Evolutionary conservation across 495 filamentous ascomycete species (phyloP), one percentile per base, ranked within the genome.

Genomic region (Thozetella sp.): DNA sequence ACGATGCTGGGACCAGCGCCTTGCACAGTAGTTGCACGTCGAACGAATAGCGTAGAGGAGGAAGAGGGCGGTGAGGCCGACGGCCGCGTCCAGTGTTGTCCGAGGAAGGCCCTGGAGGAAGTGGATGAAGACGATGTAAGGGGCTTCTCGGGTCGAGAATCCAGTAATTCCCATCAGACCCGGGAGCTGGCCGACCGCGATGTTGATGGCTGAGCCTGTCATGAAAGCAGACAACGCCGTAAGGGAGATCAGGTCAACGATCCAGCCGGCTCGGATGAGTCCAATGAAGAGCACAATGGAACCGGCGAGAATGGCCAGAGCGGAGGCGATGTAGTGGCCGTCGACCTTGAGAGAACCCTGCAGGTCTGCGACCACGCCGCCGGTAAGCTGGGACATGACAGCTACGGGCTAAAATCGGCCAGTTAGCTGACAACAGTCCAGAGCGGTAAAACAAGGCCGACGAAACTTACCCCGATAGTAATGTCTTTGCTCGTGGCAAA

Each of bases 401-500:
- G 95, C 95, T 50, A 99, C 95, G 45, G 95, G 96, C 91, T 96
- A 65, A 4, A 25, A 25, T 24, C 15, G 27, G 40, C 17, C 22
- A 37, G 9, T 37, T 37, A 9, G 6, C 30, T 37, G 30, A 17
- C 6, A 15, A 53, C 27, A 45, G 22, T 17, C n/a, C 37, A 43
- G 24, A 19, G 11, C 9, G 19, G 30, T 17, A 51, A 24, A 37
- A 19, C 19, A 34, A 1, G 50, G 12, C 50, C 12, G 50, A 15
- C 25, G 19, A 54, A 0, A 86, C 90, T 80, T 77, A 93, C 92
- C n/a, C 95, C 95, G 54, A 99, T 98, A 9, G 95, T 98, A 68
- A 99, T 98, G 74, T 99, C 95, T 69, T 99, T 99, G 0, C 96
- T 98, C 1, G 95, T 99, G 1, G 95, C 95, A 66, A 99, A 98